Percentiles rank a stretch among this genome's conserved stretches.
Evolutionary conservation across 805 yeast species (phyloP).

Genomic region (Yamadazyma laniorum): DNA sequence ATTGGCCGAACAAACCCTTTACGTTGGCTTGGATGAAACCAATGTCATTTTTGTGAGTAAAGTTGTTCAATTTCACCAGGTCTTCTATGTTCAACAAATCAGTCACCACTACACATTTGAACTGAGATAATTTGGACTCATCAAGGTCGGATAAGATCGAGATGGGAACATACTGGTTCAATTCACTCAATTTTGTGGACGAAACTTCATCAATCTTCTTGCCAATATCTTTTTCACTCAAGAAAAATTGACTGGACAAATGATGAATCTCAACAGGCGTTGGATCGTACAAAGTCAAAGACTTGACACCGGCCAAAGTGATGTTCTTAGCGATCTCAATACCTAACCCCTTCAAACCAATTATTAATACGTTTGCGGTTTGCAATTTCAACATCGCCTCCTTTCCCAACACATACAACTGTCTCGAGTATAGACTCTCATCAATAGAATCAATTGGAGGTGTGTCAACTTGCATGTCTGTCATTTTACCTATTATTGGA

Average conservation of each 20-base stretch:
- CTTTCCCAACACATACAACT: slow-evolving; percentile 91
- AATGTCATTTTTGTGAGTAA: slow-evolving; percentile 70
- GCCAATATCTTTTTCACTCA: slow-evolving; percentile 71
- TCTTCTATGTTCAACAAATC: slow-evolving; percentile 61
- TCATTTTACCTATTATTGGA: slow-evolving; percentile 6
- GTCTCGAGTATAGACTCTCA: slow-evolving; percentile 94
- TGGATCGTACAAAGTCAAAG: slow-evolving; percentile 83
- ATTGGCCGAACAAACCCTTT: slow-evolving; percentile 83
- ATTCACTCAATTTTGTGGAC: slow-evolving; percentile 67
- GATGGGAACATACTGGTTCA: slow-evolving; percentile 89
- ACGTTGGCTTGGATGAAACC: slow-evolving; percentile 80
- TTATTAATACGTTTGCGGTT: slow-evolving; percentile 82
- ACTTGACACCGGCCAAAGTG: slow-evolving; percentile 95
- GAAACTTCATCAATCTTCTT: slow-evolving; percentile 71
- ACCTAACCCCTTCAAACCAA: slow-evolving; percentile 92
- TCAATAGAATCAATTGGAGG: slow-evolving; percentile 60
- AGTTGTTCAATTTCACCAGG: slow-evolving; percentile 70
- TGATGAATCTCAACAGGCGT: slow-evolving; percentile 63
- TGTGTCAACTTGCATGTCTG: slow-evolving; percentile 42
- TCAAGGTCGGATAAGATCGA: slow-evolving; percentile 57
- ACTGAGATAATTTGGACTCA: slow-evolving; percentile 52
- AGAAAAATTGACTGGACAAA: slow-evolving; percentile 86
- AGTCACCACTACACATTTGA: slow-evolving; percentile 84
- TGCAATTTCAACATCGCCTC: slow-evolving; percentile 99
- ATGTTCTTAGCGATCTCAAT: slow-evolving; percentile 95